Evolutionary conservation across 2,329 filamentous ascomycete species (phyloP), one percentile per base, ranked within the genome.

Genomic region (Curvularia hawaiiensis): DNA sequence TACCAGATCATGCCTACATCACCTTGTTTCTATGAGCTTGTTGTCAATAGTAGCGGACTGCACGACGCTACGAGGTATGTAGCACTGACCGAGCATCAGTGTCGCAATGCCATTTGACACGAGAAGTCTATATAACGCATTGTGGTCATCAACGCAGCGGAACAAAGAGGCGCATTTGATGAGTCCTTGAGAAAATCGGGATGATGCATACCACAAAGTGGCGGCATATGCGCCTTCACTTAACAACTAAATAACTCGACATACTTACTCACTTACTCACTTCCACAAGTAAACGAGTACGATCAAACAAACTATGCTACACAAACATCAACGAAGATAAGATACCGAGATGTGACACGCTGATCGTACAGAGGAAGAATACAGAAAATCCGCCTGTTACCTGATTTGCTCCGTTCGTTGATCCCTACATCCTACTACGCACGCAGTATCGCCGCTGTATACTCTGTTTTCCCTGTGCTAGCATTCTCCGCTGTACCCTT

Each of bases 371-470:
- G 14, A n/a, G 5, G 10, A n/a, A 16, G 12, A 35, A 35, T 16
- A 35, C 14, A n/a, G 8, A 16, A 35, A n/a, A 10, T 16, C 10
- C 33, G 33, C 10, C 28, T 31, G 10, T 12, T 31, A 35, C 10
- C 12, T 6, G 33, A 35, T 31, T 14, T 4, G 9, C 12, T 16
- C 4, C 33, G 14, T 35, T 16, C 4, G 7, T 5, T n/a, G 16
- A 24, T 11, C 12, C 8, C 39, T 3, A 10, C 39, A 41, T 3
- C n/a, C 12, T 10, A 45, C 5, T 35, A 20, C 10, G 52, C 54
- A 12, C 28, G 43, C 2, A 56, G 7, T 4, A 56, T 43, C n/a
- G 49, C 54, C 11, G 48, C 54, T 2, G 49, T 52, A n/a, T 52
- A 52, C n/a, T 22, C 54, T 7, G 14, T 33, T 30, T 47, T 45